These are phyloP conservation scores for Diaporthe sp. DNA, from an alignment of 2,329 filamentous ascomycete species.

Conservation along the genomic window DNA sequence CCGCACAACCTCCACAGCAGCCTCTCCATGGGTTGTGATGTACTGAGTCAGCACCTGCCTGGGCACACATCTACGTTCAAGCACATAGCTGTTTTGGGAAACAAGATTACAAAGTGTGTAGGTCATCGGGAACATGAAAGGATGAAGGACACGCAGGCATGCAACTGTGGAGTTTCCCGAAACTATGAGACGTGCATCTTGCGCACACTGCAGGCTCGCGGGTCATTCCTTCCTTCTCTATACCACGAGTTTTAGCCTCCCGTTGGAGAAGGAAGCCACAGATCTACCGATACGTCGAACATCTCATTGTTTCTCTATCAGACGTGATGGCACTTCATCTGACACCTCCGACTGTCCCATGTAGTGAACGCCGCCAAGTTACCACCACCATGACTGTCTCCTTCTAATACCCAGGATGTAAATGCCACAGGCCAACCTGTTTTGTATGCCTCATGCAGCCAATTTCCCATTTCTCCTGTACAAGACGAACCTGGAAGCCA, in stretches of 20 bases:
- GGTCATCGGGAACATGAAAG: not conserved
- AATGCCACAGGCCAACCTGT: not conserved
- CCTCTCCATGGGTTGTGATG: not conserved
- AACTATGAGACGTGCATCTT: not conserved
- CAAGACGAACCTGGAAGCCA: conserved; percentile 44
- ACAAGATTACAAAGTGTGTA: not conserved
- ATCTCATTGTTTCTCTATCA: not conserved
- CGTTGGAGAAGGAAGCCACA: not conserved
- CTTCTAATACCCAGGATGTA: not conserved
- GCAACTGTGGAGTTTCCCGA: not conserved
- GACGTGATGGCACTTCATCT: not conserved
- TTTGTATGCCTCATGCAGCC: conserved; percentile 28
- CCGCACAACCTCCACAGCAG: not conserved
- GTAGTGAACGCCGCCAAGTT: too few relatives aligned
- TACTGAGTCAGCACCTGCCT: conserved; percentile 9
- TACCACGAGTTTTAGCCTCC: too few relatives aligned
- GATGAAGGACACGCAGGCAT: too few relatives aligned
- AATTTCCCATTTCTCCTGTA: conserved; percentile 45
- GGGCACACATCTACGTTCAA: not conserved
- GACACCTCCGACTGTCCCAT: not conserved
- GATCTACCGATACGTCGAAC: too few relatives aligned
- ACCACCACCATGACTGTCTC: not conserved
- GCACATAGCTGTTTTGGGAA: not conserved
- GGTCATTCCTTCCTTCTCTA: not conserved
- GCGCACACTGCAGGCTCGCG: not conserved